phyloP scores from a whole-genome alignment of 1,284 basidiomycete genomes.

The Pascua sp. region DNA sequence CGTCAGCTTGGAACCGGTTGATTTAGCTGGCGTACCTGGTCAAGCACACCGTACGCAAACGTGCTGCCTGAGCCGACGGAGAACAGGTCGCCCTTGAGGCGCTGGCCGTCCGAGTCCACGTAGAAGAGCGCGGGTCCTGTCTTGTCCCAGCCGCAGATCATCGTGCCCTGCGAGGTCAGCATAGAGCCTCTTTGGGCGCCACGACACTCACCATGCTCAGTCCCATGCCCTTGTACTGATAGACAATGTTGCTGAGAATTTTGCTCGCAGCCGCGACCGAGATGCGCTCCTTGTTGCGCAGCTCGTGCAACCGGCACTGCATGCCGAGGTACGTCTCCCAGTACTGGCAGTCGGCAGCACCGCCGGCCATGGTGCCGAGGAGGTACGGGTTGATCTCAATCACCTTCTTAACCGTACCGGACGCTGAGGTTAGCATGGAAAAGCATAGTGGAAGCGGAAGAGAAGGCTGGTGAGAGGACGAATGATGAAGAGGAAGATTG shows the following conservation, averaged over 20 bases:
- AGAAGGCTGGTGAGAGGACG: no score
- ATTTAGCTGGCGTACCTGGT: slow-evolving; percentile 59
- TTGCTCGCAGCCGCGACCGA: slow-evolving; percentile 98
- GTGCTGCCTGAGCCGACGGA: slow-evolving; percentile 98
- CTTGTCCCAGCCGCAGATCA: slow-evolving; percentile 99
- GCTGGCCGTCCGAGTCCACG: slow-evolving; percentile 94
- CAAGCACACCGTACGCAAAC: slow-evolving; percentile 96
- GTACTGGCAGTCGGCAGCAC: slow-evolving; percentile 66
- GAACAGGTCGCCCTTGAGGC: slow-evolving; percentile 94
- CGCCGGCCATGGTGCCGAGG: slow-evolving; percentile 98
- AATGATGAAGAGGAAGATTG: no score
- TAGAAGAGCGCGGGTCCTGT: slow-evolving; percentile 98
- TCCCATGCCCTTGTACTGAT: slow-evolving; percentile 98
- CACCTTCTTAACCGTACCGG: slow-evolving; percentile 95
- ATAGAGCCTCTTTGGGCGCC: not conserved
- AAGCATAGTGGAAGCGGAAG: no score
- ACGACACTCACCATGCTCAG: slow-evolving; percentile 77
- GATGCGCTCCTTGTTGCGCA: slow-evolving; percentile 95
- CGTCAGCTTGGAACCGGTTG: not conserved
- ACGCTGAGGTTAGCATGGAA: slow-evolving; percentile 57
- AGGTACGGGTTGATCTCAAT: slow-evolving; percentile 99
- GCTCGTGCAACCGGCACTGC: slow-evolving; percentile 93
- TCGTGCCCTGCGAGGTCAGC: slow-evolving; percentile 69
- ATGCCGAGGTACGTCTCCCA: slow-evolving; percentile 95
- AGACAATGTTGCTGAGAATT: slow-evolving; percentile 94